Evolutionary conservation across 495 filamentous ascomycete species (phyloP), one percentile per base, ranked within the genome.

Genomic region (Penicillium malachiteum): DNA sequence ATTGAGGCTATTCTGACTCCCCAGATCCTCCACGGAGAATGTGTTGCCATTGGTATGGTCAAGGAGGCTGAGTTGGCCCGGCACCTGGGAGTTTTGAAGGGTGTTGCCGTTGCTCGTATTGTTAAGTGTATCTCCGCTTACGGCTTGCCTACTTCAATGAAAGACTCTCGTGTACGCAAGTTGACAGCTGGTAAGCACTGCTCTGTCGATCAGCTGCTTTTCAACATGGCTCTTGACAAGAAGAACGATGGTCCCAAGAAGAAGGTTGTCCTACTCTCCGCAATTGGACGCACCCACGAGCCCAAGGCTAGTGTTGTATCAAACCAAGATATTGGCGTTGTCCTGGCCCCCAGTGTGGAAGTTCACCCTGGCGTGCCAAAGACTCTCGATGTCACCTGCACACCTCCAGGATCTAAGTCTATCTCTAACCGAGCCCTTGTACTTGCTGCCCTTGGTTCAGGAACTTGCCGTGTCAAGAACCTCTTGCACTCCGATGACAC

Each of bases 191-290:
- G 86, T 31, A 97, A 94, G 70, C 80, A 86, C 60, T 98, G 95
- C 68, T 87, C 91, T n/a, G 90, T 97, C 10, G 91, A 97, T 57
- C 83, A 87, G 42, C 70, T 97, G 54, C 76, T 98, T 43, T 80
- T 85, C 54, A 93, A 95, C 68, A 98, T 98, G 94, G 92, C 86
- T 3, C 85, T 97, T 38, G 94, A 98, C 75, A 98, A 98, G 83
- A 98, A 98, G 82, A 98, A 98, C 52, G 88, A 96, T 33, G 94
- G 94, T 1, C 83, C 81, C 34, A 93, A 95, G 71, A 98, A 97
- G 80, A 96, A 95, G 74, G 87, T 98, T 51, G 94, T 96, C n/a
- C 82, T 99, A 7, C 83, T 99, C 17, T 91, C 91, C 0, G 87
- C 88, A 10, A 95, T 99, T 72, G 94, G 94, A 50, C 83, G 84